These are phyloP conservation scores for Fusarium subglutinans DNA, from an alignment of 2,329 filamentous ascomycete genomes.

Conservation along the genomic window DNA sequence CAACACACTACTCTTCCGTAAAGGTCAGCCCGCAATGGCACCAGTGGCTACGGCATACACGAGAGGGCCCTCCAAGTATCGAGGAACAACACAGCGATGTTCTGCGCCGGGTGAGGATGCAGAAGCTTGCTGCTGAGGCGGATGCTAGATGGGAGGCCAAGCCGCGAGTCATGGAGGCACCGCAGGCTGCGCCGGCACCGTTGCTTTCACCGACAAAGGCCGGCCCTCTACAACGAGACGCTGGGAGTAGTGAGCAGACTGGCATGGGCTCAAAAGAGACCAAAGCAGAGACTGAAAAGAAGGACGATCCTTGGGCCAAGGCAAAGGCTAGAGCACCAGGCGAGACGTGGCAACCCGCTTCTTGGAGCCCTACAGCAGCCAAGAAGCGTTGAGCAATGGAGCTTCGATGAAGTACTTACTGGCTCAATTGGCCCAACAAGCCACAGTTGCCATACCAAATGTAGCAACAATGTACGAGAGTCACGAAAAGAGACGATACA, in stretches of 20 bases:
- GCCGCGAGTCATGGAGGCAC: constrained; percentile 57
- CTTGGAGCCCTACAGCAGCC: constrained; percentile 64
- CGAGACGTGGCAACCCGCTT: constrained; percentile 73
- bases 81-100: constrained; percentile 66
- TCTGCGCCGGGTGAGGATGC: constrained; percentile 61
- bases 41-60: constrained; percentile 73
- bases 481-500: neutral
- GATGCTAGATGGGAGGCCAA: constrained; percentile 72
- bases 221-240: constrained; percentile 1
- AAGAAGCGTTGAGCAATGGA: constrained; percentile 42
- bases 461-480: constrained; percentile 30
- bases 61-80: constrained; percentile 62
- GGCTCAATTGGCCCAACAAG: neutral
- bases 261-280: neutral
- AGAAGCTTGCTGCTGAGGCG: constrained; percentile 66
- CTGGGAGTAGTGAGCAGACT: neutral
- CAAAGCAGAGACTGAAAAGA: constrained; percentile 21
- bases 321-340: constrained; percentile 59
- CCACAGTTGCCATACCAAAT: neutral
- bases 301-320: constrained; percentile 67
- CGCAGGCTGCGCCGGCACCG: constrained; percentile 31
- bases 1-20: constrained; percentile 64
- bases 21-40: constrained; percentile 71
- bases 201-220: constrained; percentile 22
- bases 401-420: neutral